Percentiles rank a stretch among this genome's conserved stretches.
phyloP scores from a whole-genome alignment of 805 yeast genomes.

The Nakazawaea populi region DNA sequence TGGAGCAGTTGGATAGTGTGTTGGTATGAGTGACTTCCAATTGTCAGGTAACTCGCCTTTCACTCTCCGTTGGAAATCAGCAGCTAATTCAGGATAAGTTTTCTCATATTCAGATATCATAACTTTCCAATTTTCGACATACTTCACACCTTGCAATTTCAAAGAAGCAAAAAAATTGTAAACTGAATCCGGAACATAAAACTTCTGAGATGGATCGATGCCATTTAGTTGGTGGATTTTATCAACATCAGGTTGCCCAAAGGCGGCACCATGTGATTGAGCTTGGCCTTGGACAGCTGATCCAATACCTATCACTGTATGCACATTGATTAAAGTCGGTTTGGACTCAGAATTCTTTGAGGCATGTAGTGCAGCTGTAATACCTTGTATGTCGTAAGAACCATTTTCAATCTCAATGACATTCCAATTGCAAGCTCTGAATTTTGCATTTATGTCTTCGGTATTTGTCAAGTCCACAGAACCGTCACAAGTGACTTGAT shows the following conservation, averaged over 20 bases:
- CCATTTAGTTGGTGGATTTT: conserved; percentile 15
- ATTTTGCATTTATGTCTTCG: conserved; percentile 27
- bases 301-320: conserved; percentile 29
- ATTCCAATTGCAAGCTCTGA: conserved; percentile 29
- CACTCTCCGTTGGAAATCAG: conserved; percentile 21
- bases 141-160: conserved; percentile 17
- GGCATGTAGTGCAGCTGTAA: conserved; percentile 27
- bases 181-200: conserved; percentile 21
- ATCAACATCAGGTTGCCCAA: conserved; percentile 20
- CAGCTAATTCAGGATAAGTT: conserved; percentile 23
- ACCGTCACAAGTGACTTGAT: conserved; percentile 32
- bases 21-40: conserved; percentile 22
- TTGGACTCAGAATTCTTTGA: conserved; percentile 23
- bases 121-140: conserved; percentile 19
- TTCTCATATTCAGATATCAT: conserved; percentile 17
- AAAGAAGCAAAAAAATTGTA: conserved; percentile 23
- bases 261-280: conserved; percentile 31
- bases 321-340: conserved; percentile 30
- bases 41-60: conserved; percentile 22
- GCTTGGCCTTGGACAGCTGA: conserved; percentile 24
- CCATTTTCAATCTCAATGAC: conserved; percentile 30
- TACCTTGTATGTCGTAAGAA: conserved; percentile 22
- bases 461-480: conserved; percentile 27
- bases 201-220: conserved; percentile 17
- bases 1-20: conserved; percentile 7